phyloP scores from a whole-genome alignment of 225 moss, liverwort and hornwort species.

The Marchantia paleacea region DNA sequence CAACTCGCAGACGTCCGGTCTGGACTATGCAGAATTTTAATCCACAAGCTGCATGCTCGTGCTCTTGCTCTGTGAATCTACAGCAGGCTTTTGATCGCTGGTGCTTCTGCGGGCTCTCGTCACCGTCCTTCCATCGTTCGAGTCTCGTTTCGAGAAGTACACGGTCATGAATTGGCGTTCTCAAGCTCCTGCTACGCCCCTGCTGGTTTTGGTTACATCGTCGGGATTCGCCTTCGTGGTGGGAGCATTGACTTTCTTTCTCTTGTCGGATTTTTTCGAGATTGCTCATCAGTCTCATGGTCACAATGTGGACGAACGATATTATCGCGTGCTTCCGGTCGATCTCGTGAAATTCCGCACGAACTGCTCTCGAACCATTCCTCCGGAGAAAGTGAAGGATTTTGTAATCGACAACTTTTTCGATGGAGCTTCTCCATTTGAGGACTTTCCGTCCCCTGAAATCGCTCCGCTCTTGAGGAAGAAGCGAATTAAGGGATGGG shows the following conservation, averaged over 20 bases:
- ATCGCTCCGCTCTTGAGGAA: constrained; percentile 39
- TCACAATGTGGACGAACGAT: neutral
- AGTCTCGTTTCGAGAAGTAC: neutral
- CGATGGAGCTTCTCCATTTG: constrained; percentile 66
- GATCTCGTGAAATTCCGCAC: constrained; percentile 58
- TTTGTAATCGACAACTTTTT: constrained; percentile 58
- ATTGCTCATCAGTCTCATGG: neutral
- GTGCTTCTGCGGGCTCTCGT: neutral
- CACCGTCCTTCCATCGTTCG: neutral
- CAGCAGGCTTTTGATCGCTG: neutral
- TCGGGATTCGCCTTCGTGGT: constrained; percentile 31
- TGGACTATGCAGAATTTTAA: neutral
- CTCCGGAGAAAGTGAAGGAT: constrained; percentile 23
- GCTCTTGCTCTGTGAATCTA: neutral
- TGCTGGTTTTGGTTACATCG: constrained; percentile 21
- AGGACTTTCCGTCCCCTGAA: constrained; percentile 54
- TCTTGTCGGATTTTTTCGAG: constrained; percentile 20
- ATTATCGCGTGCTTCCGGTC: constrained; percentile 29
- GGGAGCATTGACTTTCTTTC: constrained; percentile 25
- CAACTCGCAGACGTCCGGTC: neutral
- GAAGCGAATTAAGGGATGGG: constrained; percentile 75
- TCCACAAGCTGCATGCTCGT: neutral
- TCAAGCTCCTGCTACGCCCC: constrained; percentile 13
- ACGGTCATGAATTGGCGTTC: constrained; percentile 32
- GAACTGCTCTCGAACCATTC: constrained; percentile 38